A percentile compares a stretch with the other conserved stretches of the same genome.
Conservation (phyloP, 306 rosid genomes). For the apple (Malus domestica) region ASM211411v1 NC_041790.1:13104001-13104500, state of each 20-base stretch:
- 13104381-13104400: constrained; percentile 64
- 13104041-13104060: background rate
- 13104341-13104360: constrained; percentile 18
- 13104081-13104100: constrained; percentile 7
- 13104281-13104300: constrained; percentile 15
- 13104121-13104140: constrained; percentile 19
- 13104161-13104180: background rate
- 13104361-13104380: constrained; percentile 95
- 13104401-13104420: constrained; percentile 84
- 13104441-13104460: constrained; percentile 41
- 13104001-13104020: background rate
- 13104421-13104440: constrained; percentile 21
- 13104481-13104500: constrained; percentile 74
- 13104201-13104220: background rate
- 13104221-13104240: constrained; percentile 26
- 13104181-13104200: background rate
- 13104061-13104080: constrained; percentile 3
- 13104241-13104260: constrained; percentile 37
- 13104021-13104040: constrained; percentile 1
- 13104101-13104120: constrained; percentile 26
- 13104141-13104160: constrained; percentile 15
- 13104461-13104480: constrained; percentile 75
- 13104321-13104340: constrained; percentile 19
- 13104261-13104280: constrained; percentile 37
- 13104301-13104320: constrained; percentile 1